Percentiles rank a stretch among this genome's conserved stretches.
Conservation (phyloP, 768 basidiomycete genomes). For the Naganishia friedmannii region DNA sequence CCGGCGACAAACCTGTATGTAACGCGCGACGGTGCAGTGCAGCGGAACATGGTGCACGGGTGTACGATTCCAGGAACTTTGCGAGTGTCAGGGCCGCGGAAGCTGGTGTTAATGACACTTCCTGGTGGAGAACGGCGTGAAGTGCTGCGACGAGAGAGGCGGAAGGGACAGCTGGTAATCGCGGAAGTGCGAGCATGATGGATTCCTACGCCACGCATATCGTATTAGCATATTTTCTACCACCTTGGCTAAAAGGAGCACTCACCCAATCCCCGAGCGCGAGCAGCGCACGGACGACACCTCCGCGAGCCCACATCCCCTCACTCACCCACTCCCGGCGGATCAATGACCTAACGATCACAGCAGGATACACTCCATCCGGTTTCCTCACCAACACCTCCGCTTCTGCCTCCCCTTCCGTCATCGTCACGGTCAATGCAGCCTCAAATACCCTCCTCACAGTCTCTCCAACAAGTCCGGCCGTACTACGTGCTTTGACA, state of each 20-base stretch:
- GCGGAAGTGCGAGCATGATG: slow-evolving; percentile 33
- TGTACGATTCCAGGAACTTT: slow-evolving; percentile 29
- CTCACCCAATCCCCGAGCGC: slow-evolving; percentile 46
- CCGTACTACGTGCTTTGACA: slow-evolving; percentile 16
- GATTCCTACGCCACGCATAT: slow-evolving; percentile 23
- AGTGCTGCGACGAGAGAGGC: slow-evolving; percentile 35
- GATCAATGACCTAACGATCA: slow-evolving; percentile 37
- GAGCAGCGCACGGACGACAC: slow-evolving; percentile 40
- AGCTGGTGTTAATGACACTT: neutral
- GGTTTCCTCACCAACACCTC: neutral
- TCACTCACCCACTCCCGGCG: slow-evolving; percentile 35
- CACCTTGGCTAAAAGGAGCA: neutral
- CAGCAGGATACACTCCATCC: slow-evolving; percentile 34
- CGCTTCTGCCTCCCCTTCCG: neutral
- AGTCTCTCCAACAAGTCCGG: slow-evolving; percentile 7
- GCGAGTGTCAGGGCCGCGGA: slow-evolving; percentile 16
- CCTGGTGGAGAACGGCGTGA: slow-evolving; percentile 20
- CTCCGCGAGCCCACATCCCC: slow-evolving; percentile 36
- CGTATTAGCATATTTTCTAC: no score
- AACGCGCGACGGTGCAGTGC: slow-evolving; percentile 43
- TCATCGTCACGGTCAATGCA: neutral
- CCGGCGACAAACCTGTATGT: slow-evolving; percentile 32
- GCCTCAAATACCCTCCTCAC: slow-evolving; percentile 8
- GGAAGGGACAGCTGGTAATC: slow-evolving; percentile 34
- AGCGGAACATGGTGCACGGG: slow-evolving; percentile 35